These are phyloP conservation scores for Saccharomyces hybrid DNA, from an alignment of 1,139 yeast genomes.

Conservation along the genomic window DNA sequence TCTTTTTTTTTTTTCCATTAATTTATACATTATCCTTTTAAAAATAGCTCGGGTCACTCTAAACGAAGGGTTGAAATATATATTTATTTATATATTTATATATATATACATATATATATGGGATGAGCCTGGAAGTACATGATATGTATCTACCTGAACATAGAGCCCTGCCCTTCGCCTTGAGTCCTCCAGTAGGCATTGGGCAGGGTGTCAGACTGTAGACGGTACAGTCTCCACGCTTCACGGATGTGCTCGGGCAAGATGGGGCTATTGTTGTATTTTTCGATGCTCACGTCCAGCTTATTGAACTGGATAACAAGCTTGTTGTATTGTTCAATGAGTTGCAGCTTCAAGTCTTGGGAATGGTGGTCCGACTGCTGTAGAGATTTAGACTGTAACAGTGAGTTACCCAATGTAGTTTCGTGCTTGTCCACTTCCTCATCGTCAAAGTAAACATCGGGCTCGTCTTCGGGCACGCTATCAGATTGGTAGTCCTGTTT, in stretches of 20 bases:
- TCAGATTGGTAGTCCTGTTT: slow-evolving; percentile 11
- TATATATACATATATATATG: background rate
- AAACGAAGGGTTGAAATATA: background rate
- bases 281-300: slow-evolving; percentile 30
- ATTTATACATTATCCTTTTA: background rate
- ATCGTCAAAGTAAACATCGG: slow-evolving; percentile 27
- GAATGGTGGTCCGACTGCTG: slow-evolving; percentile 9
- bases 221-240: slow-evolving; percentile 71
- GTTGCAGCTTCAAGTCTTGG: slow-evolving; percentile 18
- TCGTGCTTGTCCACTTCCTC: slow-evolving; percentile 21
- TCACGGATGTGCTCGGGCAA: slow-evolving; percentile 80
- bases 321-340: slow-evolving; percentile 25
- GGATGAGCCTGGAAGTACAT: background rate
- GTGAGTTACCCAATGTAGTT: slow-evolving; percentile 16
- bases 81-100: too few relatives aligned
- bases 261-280: slow-evolving; percentile 50
- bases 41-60: background rate
- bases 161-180: slow-evolving; percentile 62
- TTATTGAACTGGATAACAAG: slow-evolving; percentile 25
- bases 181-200: slow-evolving; percentile 63
- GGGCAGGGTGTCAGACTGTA: slow-evolving; percentile 62
- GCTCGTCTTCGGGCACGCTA: slow-evolving; percentile 26
- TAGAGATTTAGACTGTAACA: slow-evolving; percentile 16
- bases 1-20: background rate
- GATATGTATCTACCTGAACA: slow-evolving; percentile 42